A percentile compares a stretch with the other conserved stretches of the same genome.
phyloP scores from a whole-genome alignment of 1,284 basidiomycete genomes.

The Acaromyces ingoldii region DNA sequence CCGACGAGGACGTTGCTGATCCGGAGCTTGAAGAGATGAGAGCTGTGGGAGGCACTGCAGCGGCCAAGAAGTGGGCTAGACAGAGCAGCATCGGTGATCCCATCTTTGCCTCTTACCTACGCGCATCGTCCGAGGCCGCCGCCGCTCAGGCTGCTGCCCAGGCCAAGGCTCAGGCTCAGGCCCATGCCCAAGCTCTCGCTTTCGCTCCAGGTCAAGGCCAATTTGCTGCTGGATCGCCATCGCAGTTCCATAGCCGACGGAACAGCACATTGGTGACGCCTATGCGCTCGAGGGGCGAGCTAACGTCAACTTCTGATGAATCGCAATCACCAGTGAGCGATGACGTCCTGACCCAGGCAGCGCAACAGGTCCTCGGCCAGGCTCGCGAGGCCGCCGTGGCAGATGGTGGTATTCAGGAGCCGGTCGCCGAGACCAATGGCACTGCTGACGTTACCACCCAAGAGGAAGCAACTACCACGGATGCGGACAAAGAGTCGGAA shows the following conservation, averaged over 20 bases:
- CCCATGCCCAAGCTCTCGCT: background rate
- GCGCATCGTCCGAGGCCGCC: conserved; percentile 3
- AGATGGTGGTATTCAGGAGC: background rate
- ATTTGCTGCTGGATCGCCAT: background rate
- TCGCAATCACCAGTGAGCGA: background rate
- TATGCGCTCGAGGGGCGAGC: background rate
- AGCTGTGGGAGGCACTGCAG: conserved; percentile 25
- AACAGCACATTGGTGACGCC: background rate
- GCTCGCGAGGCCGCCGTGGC: background rate
- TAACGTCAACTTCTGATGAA: background rate
- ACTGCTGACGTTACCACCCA: too few relatives aligned
- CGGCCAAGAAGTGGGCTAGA: conserved; percentile 22
- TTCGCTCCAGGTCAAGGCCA: background rate
- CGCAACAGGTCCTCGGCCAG: background rate
- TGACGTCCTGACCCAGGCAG: background rate
- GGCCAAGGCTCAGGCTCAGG: background rate
- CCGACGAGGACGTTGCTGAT: background rate
- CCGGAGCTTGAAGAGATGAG: conserved; percentile 7
- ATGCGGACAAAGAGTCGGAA: background rate
- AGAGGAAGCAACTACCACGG: background rate
- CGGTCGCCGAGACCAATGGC: background rate
- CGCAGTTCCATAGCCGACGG: background rate
- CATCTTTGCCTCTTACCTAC: conserved; percentile 14
- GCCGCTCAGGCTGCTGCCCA: background rate
- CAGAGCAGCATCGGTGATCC: conserved; percentile 14